A percentile compares a stretch with the other conserved stretches of the same genome.
Evolutionary conservation across 352 stramenopile species (phyloP).

Genomic region (Phytophthora brassicae): DNA sequence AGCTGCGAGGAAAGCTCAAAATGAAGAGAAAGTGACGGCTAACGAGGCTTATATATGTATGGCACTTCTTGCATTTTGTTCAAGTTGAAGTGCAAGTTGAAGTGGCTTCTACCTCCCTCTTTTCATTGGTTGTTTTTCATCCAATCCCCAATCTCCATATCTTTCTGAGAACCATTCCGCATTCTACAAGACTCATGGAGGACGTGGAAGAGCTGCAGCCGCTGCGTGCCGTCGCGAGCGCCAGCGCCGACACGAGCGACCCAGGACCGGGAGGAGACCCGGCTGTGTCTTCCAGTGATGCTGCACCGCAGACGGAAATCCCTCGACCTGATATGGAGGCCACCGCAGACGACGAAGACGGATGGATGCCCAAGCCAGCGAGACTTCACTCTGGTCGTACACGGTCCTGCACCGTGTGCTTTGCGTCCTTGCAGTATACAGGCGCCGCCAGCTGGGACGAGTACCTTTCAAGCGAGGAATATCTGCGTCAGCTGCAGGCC

Average conservation of each 20-base stretch:
- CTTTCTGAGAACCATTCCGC: conserved; percentile 12
- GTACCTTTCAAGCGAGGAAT: conserved; percentile 81
- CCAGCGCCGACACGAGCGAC: not conserved
- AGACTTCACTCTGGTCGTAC: conserved; percentile 80
- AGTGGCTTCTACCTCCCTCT: not conserved
- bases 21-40: conserved; percentile 16
- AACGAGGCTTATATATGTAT: conserved; percentile 28
- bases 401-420: conserved; percentile 76
- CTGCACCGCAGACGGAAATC: conserved; percentile 2
- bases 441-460: conserved; percentile 73
- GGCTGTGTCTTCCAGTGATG: not conserved
- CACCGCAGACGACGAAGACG: conserved; percentile 51
- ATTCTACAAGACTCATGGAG: conserved; percentile 25
- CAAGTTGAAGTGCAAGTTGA: not conserved
- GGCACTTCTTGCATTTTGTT: conserved; percentile 13
- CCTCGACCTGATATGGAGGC: conserved; percentile 13
- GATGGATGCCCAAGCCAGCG: conserved; percentile 85
- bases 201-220: conserved; percentile 11
- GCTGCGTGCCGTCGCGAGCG: conserved; percentile 9
- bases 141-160: conserved; percentile 17
- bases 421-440: conserved; percentile 75
- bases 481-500: conserved; percentile 65
- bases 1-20: conserved; percentile 2
- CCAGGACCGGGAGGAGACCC: not conserved
- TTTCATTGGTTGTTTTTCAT: conserved; percentile 6